Evolutionary conservation across 768 basidiomycete species (phyloP), one percentile per base, ranked within the genome.

Genomic region (Leccinum pellstonianum): DNA sequence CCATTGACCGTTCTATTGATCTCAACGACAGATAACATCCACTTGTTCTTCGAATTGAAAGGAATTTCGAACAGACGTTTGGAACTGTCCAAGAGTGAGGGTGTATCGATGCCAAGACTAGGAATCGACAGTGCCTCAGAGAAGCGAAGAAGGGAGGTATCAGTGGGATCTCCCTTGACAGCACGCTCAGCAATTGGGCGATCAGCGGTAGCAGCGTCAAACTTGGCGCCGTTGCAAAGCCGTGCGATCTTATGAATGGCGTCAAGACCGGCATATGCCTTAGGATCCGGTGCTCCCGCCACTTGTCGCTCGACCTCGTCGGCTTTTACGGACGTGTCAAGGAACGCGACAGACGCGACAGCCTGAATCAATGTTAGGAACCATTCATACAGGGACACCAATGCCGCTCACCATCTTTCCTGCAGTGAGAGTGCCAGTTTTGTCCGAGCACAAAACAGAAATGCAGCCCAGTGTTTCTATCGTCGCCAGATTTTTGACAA

Each of bases 201-300:
- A 23, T 60, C 19, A 19, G 52, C 69, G 3, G 72, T 66, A 33
- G 59, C 58, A 23, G 70, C 67, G 38, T 81, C 80, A 46, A 85
- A 86, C 38, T 75, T 74, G 0, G 85, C 85, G 2, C 79, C 81
- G 56, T 86, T 86, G 70, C 86, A 87, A 11, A 87, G 75, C n/a
- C 81, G 77, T 38, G 80, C 73, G 29, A 84, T 68, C 43, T 76
- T 71, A 54, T 76, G 77, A 4, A 79, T 52, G 33, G 62, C 64
- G 23, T 63, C 66, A 50, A 79, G 55, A 9, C 63, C 69, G 15
- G 69, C 66, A 14, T 68, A 68, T 8, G 56, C n/a, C 15, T n/a
- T 55, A 12, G 68, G 58, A 3, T 66, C 59, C 6, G 29, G 17
- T 5, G 33, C 48, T 43, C 58, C 55, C 9, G 60, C 56, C 12